Base-by-base conservation (phyloP, 2,329 filamentous ascomycete species). In the Cladobotryum mycophilum region DNA sequence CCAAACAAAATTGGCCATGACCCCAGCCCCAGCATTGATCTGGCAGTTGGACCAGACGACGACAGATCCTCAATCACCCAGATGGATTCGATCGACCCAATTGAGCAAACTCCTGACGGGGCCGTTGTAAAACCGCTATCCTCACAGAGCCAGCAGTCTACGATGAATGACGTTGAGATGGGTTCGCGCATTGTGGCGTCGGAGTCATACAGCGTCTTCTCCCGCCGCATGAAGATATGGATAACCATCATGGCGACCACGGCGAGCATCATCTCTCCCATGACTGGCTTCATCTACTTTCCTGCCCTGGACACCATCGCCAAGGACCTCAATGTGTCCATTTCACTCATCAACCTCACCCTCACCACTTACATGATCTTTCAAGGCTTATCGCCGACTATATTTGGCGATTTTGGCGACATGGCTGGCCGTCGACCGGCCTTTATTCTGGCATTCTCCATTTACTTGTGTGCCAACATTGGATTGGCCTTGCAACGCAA, bases 301-400 rank as follows among this genome's bases (percentile, higher is more conserved):
- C 72, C 72, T 2, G 71, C 70, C 3, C 56, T 74, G 25, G 67
- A 67, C 33, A 61, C 67, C 8, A 64, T 76, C 22, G 63, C 73
- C 12, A 49, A 62, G 11, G 70, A 72, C 48, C 60, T 75, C 1
- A 51, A 61, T 15, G 70, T 75, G 41, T 66, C 66, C 9, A 56
- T 67, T 8, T 61, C 64, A 8, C 61, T 74, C 34, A 64, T 78
- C 56, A 78, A 78, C 58, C 60, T 79, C 47, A 74, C 74, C 7
- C 61, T 80, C 38, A 84, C 81, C 3, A 80, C 80, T 1, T 84
- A 80, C 60, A 80, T 82, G 78, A 74, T 86, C 49, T 72, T 85
- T 41, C 82, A 86, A 61, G 82, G 76, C 15, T 64, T 86, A 2
- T 73, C 81, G 0, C 83, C 82, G 0, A 79, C 76, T 5, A 61